Base-by-base conservation (phyloP, 2,329 filamentous ascomycete species). In the Teratosphaeria viscida region DNA sequence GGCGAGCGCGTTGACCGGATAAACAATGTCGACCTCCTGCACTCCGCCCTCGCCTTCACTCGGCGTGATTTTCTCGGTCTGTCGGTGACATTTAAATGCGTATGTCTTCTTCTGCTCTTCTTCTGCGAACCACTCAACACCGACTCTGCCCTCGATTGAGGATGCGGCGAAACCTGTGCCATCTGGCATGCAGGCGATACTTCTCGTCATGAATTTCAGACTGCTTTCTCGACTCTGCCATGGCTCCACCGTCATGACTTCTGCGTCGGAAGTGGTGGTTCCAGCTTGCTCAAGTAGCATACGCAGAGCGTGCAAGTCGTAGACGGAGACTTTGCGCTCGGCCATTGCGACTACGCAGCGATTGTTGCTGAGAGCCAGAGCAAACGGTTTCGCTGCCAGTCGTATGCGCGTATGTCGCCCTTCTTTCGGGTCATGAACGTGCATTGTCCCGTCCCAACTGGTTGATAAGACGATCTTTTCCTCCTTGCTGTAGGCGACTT, bases 301-400 rank as follows among this genome's bases (percentile, higher is more conserved):
- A 27, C 78, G 75, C 47, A 96, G 82, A 27, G 85, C 77, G 55
- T 85, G 80, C 35, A 99, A 82, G 70, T 96, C 90, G 81, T 96
- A 97, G 73, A 99, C 96, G 78, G 94, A 86, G 62, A 96, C 85
- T n/a, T 92, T 84, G 59, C 94, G 88, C 58, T 89, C 89, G 2
- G 92, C 89, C 94, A 99, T 97, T 65, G 92, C 92, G 60, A 99
- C 90, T 52, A 99, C 90, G 8, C 96, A 82, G 74, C 95, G 96
- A 57, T 89, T 91, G 56, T 88, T 80, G 39, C 91, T 82, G n/a
- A 83, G 73, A 35, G 82, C 88, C 55, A 97, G 80, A 12, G 92
- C 92, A 74, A 96, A 95, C 0, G 91, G 90, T 74, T 96, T 99
- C 32, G 86, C 88, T 0, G 89, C 90, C 26, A 96, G 85, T 2